Evolutionary conservation across 371 early-diverging fungal species (phyloP).

Genomic region (Rhizomucor miehei): DNA sequence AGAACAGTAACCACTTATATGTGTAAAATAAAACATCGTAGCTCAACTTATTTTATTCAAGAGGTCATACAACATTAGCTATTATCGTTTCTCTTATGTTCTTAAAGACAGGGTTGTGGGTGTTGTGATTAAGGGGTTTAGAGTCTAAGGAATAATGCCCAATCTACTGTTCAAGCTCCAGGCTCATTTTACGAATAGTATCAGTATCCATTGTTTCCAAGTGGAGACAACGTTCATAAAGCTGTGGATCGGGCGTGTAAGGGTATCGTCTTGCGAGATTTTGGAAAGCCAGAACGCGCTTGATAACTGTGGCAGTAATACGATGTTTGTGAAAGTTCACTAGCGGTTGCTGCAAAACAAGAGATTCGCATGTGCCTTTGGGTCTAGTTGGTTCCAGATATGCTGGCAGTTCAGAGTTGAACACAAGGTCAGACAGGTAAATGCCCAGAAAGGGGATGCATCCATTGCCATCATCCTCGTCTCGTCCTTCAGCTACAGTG

Average conservation of each 20-base stretch:
- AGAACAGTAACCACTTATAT: too few relatives aligned
- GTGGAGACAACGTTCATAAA: constrained; percentile 36
- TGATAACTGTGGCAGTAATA: constrained; percentile 62
- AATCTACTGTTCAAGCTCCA: constrained; percentile 8
- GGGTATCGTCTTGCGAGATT: constrained; percentile 56
- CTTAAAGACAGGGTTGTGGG: too few relatives aligned
- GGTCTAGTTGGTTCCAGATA: constrained; percentile 33
- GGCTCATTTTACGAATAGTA: constrained; percentile 31
- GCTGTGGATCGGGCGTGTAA: constrained; percentile 43
- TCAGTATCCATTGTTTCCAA: constrained; percentile 32
- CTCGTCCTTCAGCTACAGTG: constrained; percentile 52
- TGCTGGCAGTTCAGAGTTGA: constrained; percentile 61
- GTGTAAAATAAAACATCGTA: too few relatives aligned
- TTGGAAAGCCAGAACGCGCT: constrained; percentile 60
- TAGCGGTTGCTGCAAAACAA: constrained; percentile 42
- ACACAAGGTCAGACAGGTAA: constrained; percentile 65
- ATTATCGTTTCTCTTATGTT: too few relatives aligned
- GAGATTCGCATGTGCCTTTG: constrained; percentile 11
- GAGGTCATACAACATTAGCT: too few relatives aligned
- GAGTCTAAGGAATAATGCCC: too few relatives aligned
- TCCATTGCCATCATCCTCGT: constrained; percentile 41
- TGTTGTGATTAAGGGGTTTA: too few relatives aligned
- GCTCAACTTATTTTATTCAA: too few relatives aligned
- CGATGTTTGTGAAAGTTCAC: constrained; percentile 67
- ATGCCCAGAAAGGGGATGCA: constrained; percentile 65